phyloP scores from a whole-genome alignment of 495 filamentous ascomycete genomes.

The Aspergillus ellipticus region DNA sequence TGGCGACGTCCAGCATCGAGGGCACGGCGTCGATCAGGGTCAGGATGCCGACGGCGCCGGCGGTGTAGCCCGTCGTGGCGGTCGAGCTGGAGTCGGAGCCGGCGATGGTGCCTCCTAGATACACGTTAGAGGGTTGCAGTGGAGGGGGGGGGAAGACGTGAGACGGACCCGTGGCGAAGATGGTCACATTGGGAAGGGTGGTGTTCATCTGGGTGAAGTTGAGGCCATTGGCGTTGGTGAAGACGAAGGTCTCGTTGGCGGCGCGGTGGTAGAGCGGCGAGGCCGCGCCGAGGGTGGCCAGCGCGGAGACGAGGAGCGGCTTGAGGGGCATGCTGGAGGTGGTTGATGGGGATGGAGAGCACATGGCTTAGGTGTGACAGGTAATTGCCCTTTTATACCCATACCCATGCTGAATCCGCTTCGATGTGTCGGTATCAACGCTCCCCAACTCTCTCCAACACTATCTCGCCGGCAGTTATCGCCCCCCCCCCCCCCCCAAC shows the following conservation, averaged over 20 bases:
- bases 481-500: too few species aligned
- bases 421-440: not conserved
- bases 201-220: slow-evolving; percentile 40
- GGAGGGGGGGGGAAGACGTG: not conserved
- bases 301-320: slow-evolving; percentile 14
- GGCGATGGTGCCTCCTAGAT: slow-evolving; percentile 46
- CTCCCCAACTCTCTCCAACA: too few species aligned
- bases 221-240: slow-evolving; percentile 32
- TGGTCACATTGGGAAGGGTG: slow-evolving; percentile 47
- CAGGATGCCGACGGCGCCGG: slow-evolving; percentile 40
- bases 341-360: slow-evolving; percentile 10
- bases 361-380: too few species aligned
- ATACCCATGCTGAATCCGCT: not conserved
- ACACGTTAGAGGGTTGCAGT: not conserved
- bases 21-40: slow-evolving; percentile 40
- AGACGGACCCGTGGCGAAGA: slow-evolving; percentile 43
- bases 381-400: not conserved
- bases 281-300: slow-evolving; percentile 23
- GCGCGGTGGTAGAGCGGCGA: slow-evolving; percentile 25
- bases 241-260: slow-evolving; percentile 19
- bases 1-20: slow-evolving; percentile 41
- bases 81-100: slow-evolving; percentile 37
- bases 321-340: slow-evolving; percentile 17
- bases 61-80: slow-evolving; percentile 44
- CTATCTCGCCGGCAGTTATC: too few species aligned